Percentiles rank a stretch among this genome's conserved stretches.
Evolutionary conservation across 176 grass and related monocot species (phyloP).

Genomic region (Avena insularis): DNA sequence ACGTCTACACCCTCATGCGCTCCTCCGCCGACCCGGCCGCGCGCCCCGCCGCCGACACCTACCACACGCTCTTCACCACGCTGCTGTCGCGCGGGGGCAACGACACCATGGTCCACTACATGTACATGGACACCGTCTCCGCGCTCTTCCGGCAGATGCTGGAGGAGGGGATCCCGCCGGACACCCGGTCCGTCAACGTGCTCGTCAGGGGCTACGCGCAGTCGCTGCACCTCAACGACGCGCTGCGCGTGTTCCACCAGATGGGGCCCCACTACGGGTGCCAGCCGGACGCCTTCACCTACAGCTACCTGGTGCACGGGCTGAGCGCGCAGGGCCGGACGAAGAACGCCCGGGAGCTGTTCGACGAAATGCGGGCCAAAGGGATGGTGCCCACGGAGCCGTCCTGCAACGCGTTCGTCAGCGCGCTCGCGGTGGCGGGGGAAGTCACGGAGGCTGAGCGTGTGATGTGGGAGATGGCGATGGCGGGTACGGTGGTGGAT

Average conservation of each 20-base stretch:
- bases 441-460: constrained; percentile 46
- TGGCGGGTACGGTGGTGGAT: constrained; percentile 55
- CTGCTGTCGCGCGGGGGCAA: constrained; percentile 60
- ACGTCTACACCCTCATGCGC: constrained; percentile 90
- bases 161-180: constrained; percentile 67
- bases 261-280: constrained; percentile 69
- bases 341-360: constrained; percentile 64
- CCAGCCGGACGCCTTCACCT: constrained; percentile 70
- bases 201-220: constrained; percentile 75
- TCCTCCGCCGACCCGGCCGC: constrained; percentile 55
- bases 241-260: constrained; percentile 81
- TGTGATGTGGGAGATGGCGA: constrained; percentile 68
- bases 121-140: constrained; percentile 80
- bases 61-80: constrained; percentile 82
- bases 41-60: constrained; percentile 65
- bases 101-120: constrained; percentile 75
- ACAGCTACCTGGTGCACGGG: constrained; percentile 79
- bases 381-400: constrained; percentile 43
- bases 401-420: constrained; percentile 62
- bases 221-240: constrained; percentile 84
- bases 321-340: constrained; percentile 77
- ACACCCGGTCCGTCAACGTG: constrained; percentile 71
- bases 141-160: constrained; percentile 90
- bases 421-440: constrained; percentile 64
- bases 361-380: constrained; percentile 57